Percentiles rank a stretch among this genome's conserved stretches.
Conservation (phyloP, 352 stramenopile genomes). For the Globisporangium apiculatum region DNA sequence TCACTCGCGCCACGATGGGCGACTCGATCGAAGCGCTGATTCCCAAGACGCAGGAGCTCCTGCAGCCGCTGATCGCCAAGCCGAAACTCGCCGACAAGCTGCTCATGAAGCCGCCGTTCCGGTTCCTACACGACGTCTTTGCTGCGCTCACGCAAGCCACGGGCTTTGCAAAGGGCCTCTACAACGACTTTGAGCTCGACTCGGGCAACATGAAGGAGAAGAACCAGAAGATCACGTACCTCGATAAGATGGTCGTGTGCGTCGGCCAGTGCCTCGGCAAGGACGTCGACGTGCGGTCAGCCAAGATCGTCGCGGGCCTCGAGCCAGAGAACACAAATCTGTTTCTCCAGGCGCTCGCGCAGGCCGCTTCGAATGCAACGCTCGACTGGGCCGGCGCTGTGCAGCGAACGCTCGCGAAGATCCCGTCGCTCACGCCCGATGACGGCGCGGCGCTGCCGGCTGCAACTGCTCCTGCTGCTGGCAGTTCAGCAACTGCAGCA, state of each 20-base stretch:
- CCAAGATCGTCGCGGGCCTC: slow-evolving; percentile 82
- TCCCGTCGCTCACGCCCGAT: slow-evolving; percentile 56
- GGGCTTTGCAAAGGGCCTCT: no score
- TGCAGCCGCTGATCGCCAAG: slow-evolving; percentile 89
- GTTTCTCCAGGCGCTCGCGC: slow-evolving; percentile 63
- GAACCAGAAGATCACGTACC: slow-evolving; percentile 74
- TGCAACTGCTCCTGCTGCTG: not conserved
- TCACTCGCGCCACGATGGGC: slow-evolving; percentile 19
- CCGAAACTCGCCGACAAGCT: slow-evolving; percentile 95
- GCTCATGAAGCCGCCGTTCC: slow-evolving; percentile 93
- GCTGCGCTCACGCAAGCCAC: no score
- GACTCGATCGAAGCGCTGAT: slow-evolving; percentile 65
- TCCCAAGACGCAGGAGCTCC: slow-evolving; percentile 67
- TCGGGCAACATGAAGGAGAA: slow-evolving; percentile 88
- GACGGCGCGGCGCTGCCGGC: slow-evolving; percentile 18
- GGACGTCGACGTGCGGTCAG: slow-evolving; percentile 65
- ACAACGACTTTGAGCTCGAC: no score
- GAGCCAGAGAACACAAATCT: slow-evolving; percentile 84
- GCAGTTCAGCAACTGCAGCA: not conserved
- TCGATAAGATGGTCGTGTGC: slow-evolving; percentile 86
- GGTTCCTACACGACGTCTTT: slow-evolving; percentile 26
- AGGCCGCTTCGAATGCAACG: slow-evolving; percentile 42
- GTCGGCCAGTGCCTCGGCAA: slow-evolving; percentile 53
- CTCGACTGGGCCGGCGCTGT: slow-evolving; percentile 66
- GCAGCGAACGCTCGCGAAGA: slow-evolving; percentile 50